A percentile compares a stretch with the other conserved stretches of the same genome.
phyloP scores from a whole-genome alignment of 345 rosid genomes.

The Geranium brycei region DNA sequence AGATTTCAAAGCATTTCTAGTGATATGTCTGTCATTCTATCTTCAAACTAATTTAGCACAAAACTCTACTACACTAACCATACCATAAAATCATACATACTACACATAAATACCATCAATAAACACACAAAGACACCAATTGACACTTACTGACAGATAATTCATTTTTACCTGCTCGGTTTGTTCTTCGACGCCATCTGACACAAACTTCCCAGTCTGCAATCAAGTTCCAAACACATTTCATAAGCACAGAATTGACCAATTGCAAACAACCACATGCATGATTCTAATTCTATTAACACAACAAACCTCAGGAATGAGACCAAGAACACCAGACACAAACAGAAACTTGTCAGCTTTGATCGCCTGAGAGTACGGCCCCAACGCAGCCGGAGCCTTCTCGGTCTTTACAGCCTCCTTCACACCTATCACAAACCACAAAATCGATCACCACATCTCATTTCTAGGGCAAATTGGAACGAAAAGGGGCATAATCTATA shows the following conservation, averaged over 20 bases:
- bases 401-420: slow-evolving; percentile 68
- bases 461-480: background rate
- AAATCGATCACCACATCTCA: background rate
- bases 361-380: slow-evolving; percentile 90
- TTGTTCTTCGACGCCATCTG: slow-evolving; percentile 63
- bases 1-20: no score
- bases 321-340: slow-evolving; percentile 77
- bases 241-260: no score
- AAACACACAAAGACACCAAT: no score
- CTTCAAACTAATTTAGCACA: no score
- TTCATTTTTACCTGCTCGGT: slow-evolving; percentile 56
- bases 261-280: background rate
- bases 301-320: slow-evolving; percentile 62
- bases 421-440: slow-evolving; percentile 23
- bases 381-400: slow-evolving; percentile 88
- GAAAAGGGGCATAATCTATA: no score
- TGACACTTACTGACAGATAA: no score
- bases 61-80: no score
- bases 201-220: slow-evolving; percentile 69
- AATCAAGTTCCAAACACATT: slow-evolving; percentile 7
- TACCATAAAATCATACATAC: no score
- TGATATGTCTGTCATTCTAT: no score
- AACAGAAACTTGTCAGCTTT: slow-evolving; percentile 64
- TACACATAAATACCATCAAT: no score
- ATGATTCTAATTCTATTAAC: background rate